Evolutionary conservation across 768 basidiomycete species (phyloP), one percentile per base, ranked within the genome.

Genomic region (Xerocomellus dryophilus): DNA sequence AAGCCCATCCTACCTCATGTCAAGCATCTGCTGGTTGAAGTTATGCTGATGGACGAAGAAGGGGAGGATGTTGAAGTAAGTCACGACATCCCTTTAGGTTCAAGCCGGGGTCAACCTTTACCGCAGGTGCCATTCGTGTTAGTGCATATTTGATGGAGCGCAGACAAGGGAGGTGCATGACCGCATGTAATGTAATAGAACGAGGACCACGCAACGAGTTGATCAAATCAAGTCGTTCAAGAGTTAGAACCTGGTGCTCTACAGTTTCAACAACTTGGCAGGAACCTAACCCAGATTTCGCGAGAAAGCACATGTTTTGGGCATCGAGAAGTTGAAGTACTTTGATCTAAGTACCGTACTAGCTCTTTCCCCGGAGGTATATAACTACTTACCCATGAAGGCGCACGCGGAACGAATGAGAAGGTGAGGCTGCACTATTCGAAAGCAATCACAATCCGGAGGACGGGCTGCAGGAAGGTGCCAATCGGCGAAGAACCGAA

Each of bases 21-120:
- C 54, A 93, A 85, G 65, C 86, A 93, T 62, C 78, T 98, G 36
- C 78, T 96, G 41, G 91, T 94, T 14, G 97, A 98, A 73, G 84
- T 98, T 44, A 96, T 98, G 93, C 88, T 88, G 23, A 84, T 82
- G 52, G 95, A 98, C 64, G 92, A 93, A 65, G 82, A 90, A 12
- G 93, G 83, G 47, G 96, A 98, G 71, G 96, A 98, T 66, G 94
- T 98, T 18, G 96, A 98, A 79, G 93, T 90, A 61, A 50, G 75
- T 39, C 32, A 15, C 23, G 7, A 23, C 34, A 12, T 31, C 5
- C 25, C 44, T 36, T 8, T 50, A 11, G 14, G 31, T 46, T 21
- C 25, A 25, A 61, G 43, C 58, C 31, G 1, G 11, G 25, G 25
- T 49, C 44, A 10, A 51, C 50, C 49, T 5, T 45, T 15, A 34